These are phyloP conservation scores for Pichia manshurica DNA, from an alignment of 805 yeast species.

Conservation along the genomic window DNA sequence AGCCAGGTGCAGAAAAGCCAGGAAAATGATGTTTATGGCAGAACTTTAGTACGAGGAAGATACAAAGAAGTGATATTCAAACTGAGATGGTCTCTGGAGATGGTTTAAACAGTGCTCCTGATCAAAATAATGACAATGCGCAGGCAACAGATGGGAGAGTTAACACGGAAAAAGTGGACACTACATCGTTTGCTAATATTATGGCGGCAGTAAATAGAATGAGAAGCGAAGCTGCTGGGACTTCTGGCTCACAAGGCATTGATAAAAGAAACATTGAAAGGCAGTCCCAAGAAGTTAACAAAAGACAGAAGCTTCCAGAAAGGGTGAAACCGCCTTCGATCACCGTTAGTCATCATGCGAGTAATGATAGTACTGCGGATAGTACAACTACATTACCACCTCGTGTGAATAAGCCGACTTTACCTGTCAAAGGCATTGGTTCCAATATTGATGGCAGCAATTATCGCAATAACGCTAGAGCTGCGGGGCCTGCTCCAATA, in stretches of 20 bases:
- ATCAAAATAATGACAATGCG: not conserved
- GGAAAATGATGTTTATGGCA: no score
- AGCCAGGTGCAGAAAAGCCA: no score
- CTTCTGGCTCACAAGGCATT: not conserved
- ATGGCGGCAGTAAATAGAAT: slow-evolving; percentile 3
- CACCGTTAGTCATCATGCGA: not conserved
- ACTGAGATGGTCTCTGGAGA: no score
- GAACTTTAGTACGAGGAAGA: no score
- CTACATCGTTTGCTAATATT: not conserved
- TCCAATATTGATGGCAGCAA: not conserved
- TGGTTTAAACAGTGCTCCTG: no score
- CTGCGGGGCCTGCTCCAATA: not conserved
- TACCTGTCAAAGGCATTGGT: not conserved
- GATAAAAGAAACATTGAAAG: not conserved
- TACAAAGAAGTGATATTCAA: no score
- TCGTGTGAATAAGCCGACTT: slow-evolving; percentile 3
- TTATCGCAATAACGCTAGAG: not conserved
- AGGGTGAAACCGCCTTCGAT: slow-evolving; percentile 4
- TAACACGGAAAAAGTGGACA: not conserved
- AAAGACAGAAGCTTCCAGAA: slow-evolving; percentile 6
- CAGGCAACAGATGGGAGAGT: not conserved
- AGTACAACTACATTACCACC: slow-evolving; percentile 5
- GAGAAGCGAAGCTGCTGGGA: slow-evolving; percentile 1
- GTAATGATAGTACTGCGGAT: no score
- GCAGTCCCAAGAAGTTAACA: not conserved